A percentile compares a stretch with the other conserved stretches of the same genome.
These are phyloP conservation scores for Hypoxylon fuscum DNA, from an alignment of 495 filamentous ascomycete species.

Conservation along the genomic window DNA sequence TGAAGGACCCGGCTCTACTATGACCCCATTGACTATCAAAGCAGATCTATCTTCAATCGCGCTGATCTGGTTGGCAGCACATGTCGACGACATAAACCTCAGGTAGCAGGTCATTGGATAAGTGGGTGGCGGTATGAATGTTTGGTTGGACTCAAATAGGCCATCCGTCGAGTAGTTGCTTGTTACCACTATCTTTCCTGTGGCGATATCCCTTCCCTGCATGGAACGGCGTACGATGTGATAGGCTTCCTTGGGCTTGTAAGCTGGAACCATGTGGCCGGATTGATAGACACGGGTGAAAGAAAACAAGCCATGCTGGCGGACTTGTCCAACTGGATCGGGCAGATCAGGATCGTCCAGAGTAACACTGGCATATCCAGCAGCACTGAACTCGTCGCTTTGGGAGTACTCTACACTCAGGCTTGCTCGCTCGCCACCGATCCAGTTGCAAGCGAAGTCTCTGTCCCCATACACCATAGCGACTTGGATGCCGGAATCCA, in stretches of 20 bases:
- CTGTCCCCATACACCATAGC: slow-evolving; percentile 69
- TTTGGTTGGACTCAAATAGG: slow-evolving; percentile 7
- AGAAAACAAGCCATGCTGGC: slow-evolving; percentile 66
- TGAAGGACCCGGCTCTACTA: slow-evolving; percentile 14
- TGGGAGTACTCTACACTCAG: slow-evolving; percentile 44
- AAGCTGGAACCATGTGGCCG: slow-evolving; percentile 68
- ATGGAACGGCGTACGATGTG: slow-evolving; percentile 55
- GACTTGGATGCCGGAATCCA: slow-evolving; percentile 67
- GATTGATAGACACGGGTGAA: slow-evolving; percentile 69
- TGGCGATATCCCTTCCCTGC: slow-evolving; percentile 64
- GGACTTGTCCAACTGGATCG: slow-evolving; percentile 61
- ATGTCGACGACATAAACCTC: slow-evolving; percentile 28
- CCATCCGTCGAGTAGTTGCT: slow-evolving; percentile 22
- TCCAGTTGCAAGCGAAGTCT: slow-evolving; percentile 72
- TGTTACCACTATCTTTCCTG: slow-evolving; percentile 52
- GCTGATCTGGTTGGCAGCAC: slow-evolving; percentile 33
- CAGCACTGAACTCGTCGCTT: slow-evolving; percentile 54
- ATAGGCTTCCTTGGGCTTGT: slow-evolving; percentile 55
- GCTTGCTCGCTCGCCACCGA: slow-evolving; percentile 66
- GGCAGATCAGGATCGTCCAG: slow-evolving; percentile 56
- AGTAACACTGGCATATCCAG: slow-evolving; percentile 60
- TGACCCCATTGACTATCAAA: slow-evolving; percentile 22
- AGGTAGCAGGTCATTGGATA: slow-evolving; percentile 27
- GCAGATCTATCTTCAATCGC: slow-evolving; percentile 23
- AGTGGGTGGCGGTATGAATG: slow-evolving; percentile 8